Percentiles rank a stretch among this genome's conserved stretches.
Conservation (phyloP, 129 eudicot species). For the Apium graveolens region DNA sequence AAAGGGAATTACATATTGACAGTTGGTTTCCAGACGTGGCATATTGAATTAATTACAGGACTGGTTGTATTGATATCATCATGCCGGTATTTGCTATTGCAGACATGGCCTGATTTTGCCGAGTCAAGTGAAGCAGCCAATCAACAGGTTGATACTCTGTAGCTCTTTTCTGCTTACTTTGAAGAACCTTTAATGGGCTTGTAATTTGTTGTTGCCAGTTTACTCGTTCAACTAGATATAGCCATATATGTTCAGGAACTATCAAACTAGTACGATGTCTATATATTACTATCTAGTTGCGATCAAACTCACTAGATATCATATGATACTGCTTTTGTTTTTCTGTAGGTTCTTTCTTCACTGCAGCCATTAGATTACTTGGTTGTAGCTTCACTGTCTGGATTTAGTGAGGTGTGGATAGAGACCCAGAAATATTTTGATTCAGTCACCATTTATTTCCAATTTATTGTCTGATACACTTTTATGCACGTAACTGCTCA, state of each 20-base stretch:
- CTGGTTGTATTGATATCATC: constrained; percentile 64
- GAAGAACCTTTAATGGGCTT: not conserved
- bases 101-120: constrained; percentile 85
- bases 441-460: constrained; percentile 4
- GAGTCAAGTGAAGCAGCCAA: constrained; percentile 92
- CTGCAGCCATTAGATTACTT: constrained; percentile 68
- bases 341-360: constrained; percentile 63
- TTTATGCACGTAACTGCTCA: constrained; percentile 13
- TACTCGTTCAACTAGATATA: not conserved
- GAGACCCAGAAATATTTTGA: not conserved
- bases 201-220: not conserved
- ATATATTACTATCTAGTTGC: not conserved
- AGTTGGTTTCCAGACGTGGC: constrained; percentile 76
- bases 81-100: constrained; percentile 59
- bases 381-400: constrained; percentile 76
- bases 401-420: constrained; percentile 70
- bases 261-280: not conserved
- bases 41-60: constrained; percentile 64
- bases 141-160: constrained; percentile 46
- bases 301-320: not conserved
- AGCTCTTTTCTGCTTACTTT: constrained; percentile 6
- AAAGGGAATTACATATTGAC: constrained; percentile 20
- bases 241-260: not conserved
- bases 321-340: not conserved
- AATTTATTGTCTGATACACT: not conserved